Evolutionary conservation across 345 rosid species (phyloP).

Genomic region (Iberis pinnata): DNA sequence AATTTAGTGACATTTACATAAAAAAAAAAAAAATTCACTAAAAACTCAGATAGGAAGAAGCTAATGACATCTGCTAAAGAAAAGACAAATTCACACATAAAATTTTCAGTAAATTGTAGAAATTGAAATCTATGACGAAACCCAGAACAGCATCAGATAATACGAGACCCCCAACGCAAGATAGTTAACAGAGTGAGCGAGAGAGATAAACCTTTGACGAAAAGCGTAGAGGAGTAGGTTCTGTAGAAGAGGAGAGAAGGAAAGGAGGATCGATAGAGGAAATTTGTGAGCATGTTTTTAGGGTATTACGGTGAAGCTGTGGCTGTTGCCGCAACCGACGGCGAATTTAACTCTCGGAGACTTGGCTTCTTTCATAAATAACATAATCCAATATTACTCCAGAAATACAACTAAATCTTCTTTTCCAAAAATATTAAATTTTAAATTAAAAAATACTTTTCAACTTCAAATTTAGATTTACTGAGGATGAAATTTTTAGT

Average conservation of each 20-base stretch:
- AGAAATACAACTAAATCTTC: too few species aligned
- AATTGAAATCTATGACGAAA: too few species aligned
- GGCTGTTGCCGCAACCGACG: conserved; percentile 10
- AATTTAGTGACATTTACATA: not conserved
- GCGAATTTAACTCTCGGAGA: not conserved
- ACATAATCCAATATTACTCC: too few species aligned
- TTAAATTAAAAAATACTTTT: too few species aligned
- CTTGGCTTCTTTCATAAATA: not conserved
- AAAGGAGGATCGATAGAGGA: conserved; percentile 17
- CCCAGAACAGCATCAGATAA: not conserved
- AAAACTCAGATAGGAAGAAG: too few species aligned
- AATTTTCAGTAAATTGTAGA: too few species aligned
- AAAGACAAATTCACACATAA: too few species aligned
- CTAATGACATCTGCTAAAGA: too few species aligned
- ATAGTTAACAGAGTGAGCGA: not conserved
- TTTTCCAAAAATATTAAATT: too few species aligned
- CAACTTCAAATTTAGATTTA: too few species aligned
- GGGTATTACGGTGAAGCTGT: conserved; percentile 1
- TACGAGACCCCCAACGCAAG: not conserved
- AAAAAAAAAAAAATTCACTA: too few species aligned
- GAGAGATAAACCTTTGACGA: conserved; percentile 27
- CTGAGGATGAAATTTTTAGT: too few species aligned
- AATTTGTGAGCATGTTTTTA: conserved; percentile 4
- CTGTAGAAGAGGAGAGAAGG: conserved; percentile 22
- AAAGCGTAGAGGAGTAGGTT: conserved; percentile 26